These are phyloP conservation scores for Oryza officinalis DNA, from an alignment of 176 grass and related monocot species.

Conservation along the genomic window DNA sequence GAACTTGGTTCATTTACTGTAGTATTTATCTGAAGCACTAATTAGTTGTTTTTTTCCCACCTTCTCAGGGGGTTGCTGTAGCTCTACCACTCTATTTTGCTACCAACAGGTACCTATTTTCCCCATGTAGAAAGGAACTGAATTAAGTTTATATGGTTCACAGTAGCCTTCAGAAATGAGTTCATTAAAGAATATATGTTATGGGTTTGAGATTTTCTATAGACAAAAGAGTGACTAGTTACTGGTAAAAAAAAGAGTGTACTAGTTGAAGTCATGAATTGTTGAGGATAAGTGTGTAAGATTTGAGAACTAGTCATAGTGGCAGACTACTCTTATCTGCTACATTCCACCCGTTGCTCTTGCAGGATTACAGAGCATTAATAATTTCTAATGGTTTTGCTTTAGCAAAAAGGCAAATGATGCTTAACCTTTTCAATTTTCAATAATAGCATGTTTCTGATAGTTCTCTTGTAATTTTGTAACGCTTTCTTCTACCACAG, in stretches of 20 bases:
- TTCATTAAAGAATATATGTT: not conserved
- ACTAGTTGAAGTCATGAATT: conserved; percentile 16
- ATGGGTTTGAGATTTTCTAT: not conserved
- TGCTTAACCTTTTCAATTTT: conserved; percentile 15
- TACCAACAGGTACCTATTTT: conserved; percentile 73
- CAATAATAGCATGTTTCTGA: conserved; percentile 1
- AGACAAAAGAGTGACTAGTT: not conserved
- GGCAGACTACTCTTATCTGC: not conserved
- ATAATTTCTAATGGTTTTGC: not conserved
- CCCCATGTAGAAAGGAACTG: conserved; percentile 22
- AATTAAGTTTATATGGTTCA: conserved; percentile 3
- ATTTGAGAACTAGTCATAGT: conserved; percentile 5
- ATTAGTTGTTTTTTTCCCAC: conserved; percentile 21
- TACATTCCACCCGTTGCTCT: not conserved
- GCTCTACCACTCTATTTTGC: conserved; percentile 98
- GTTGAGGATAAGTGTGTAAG: not conserved
- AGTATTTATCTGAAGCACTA: conserved; percentile 12
- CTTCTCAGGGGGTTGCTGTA: conserved; percentile 89
- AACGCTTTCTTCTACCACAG: not conserved
- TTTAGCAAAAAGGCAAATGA: not conserved
- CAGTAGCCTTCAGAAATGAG: not conserved
- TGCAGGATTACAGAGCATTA: not conserved
- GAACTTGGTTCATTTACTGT: not conserved
- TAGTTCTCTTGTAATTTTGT: conserved; percentile 2
- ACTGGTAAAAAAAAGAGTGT: not conserved